Percentiles rank a stretch among this genome's conserved stretches.
These are phyloP conservation scores for Byssothecium circinans DNA, from an alignment of 2,329 filamentous ascomycete species.

Conservation along the genomic window DNA sequence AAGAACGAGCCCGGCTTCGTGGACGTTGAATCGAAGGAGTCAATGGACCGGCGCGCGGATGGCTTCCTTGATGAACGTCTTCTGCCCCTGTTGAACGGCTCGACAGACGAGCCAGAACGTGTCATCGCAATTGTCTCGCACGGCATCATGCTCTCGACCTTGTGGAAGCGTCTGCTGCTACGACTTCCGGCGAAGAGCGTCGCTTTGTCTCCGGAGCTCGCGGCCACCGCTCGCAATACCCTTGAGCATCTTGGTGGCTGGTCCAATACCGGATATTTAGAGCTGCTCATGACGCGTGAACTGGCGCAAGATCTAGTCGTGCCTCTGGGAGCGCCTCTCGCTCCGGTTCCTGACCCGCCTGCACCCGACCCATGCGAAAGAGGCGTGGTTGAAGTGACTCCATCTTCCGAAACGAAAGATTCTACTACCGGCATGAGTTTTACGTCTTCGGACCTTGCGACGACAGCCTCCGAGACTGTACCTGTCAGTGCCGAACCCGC, in stretches of 20 bases:
- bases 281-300: slow-evolving; percentile 43
- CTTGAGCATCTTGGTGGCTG: slow-evolving; percentile 60
- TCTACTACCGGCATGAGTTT: neutral
- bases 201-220: slow-evolving; percentile 47
- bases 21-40: slow-evolving; percentile 68
- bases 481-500: neutral
- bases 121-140: slow-evolving; percentile 75
- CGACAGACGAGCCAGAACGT: slow-evolving; percentile 28
- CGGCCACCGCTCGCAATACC: slow-evolving; percentile 43
- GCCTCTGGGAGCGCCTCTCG: neutral
- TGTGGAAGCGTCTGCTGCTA: slow-evolving; percentile 65
- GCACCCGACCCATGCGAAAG: neutral
- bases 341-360: neutral
- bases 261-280: slow-evolving; percentile 67
- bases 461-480: neutral
- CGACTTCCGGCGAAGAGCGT: slow-evolving; percentile 56
- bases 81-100: slow-evolving; percentile 55
- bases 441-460: neutral
- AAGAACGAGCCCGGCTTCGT: slow-evolving; percentile 49
- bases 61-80: slow-evolving; percentile 68
- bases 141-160: slow-evolving; percentile 73
- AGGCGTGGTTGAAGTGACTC: neutral
- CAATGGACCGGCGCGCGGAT: slow-evolving; percentile 66
- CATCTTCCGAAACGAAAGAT: neutral
- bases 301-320: neutral